phyloP scores from a whole-genome alignment of 2,329 filamentous ascomycete species.

The Thelonectria discophora region DNA sequence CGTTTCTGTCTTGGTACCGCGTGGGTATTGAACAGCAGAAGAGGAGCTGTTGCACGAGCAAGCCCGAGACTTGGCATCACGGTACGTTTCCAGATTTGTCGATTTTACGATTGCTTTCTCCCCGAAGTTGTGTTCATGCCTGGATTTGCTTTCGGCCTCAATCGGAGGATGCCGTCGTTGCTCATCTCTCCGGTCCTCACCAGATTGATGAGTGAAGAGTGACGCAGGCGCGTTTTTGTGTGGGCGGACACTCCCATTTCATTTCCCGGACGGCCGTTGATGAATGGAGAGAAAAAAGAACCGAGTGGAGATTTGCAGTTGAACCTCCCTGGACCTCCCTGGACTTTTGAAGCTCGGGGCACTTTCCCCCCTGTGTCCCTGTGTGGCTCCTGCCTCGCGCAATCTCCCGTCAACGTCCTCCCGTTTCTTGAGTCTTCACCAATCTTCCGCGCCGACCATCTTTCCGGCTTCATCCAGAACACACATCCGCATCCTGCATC shows the following conservation, averaged over 20 bases:
- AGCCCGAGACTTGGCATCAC: no score
- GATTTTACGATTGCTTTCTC: background rate
- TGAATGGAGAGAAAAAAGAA: background rate
- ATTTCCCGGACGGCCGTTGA: constrained; percentile 23
- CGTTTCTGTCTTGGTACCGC: no score
- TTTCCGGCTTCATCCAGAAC: no score
- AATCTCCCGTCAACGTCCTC: background rate
- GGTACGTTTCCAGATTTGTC: no score
- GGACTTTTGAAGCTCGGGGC: constrained; percentile 31
- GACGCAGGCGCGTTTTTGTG: constrained; percentile 7
- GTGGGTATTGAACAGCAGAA: no score
- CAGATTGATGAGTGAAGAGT: background rate
- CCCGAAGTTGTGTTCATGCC: no score
- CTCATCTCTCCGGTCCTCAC: no score
- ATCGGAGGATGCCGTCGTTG: no score
- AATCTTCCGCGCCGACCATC: no score
- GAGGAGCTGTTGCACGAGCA: no score
- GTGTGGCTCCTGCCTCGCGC: constrained; percentile 31
- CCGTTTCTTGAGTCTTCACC: no score
- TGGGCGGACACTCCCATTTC: constrained; percentile 16
- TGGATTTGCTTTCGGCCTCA: background rate
- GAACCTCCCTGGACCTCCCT: no score
- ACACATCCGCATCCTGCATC: constrained; percentile 12
- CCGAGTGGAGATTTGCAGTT: background rate
- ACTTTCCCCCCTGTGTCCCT: constrained; percentile 44